Percentiles rank a stretch among this genome's conserved stretches.
These are phyloP conservation scores for Fragosphaeria purpurea DNA, from an alignment of 2,329 filamentous ascomycete species.

Conservation along the genomic window DNA sequence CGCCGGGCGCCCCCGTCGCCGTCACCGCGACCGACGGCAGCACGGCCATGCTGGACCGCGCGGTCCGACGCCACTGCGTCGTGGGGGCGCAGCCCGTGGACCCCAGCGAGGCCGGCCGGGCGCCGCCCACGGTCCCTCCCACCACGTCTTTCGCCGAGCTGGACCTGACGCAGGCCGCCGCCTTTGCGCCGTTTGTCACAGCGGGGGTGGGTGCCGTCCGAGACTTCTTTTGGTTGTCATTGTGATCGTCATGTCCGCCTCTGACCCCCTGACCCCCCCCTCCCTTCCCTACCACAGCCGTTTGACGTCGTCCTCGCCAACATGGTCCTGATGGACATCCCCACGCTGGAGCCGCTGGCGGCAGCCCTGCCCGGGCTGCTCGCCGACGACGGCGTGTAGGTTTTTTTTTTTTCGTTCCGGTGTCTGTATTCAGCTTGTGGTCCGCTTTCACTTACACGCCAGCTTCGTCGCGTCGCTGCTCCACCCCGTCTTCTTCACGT, in stretches of 20 bases:
- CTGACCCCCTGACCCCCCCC: too few relatives aligned
- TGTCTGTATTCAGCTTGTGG: too few relatives aligned
- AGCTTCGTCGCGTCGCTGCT: constrained; percentile 38
- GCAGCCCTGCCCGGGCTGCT: constrained; percentile 29
- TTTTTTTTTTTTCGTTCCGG: constrained; percentile 10
- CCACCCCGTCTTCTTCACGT: constrained; percentile 40
- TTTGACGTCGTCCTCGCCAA: constrained; percentile 38
- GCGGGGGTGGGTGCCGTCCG: background rate
- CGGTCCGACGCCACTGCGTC: constrained; percentile 12
- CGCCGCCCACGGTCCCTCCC: background rate
- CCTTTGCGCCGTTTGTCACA: constrained; percentile 18
- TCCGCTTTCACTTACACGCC: background rate
- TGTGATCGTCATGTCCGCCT: too few relatives aligned
- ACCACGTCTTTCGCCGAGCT: constrained; percentile 23
- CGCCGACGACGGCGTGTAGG: constrained; percentile 30
- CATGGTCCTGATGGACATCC: constrained; percentile 40
- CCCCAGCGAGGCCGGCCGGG: constrained; percentile 6
- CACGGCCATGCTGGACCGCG: constrained; percentile 28
- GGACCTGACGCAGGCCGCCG: constrained; percentile 27
- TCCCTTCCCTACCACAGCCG: background rate
- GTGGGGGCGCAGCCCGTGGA: constrained; percentile 9
- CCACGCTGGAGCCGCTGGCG: constrained; percentile 31
- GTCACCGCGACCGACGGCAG: constrained; percentile 37
- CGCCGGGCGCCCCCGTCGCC: constrained; percentile 17
- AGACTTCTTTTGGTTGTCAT: too few relatives aligned